Evolutionary conservation across 1,284 basidiomycete species (phyloP), one percentile per base, ranked within the genome.

Genomic region (Ceratobasidium sp.): DNA sequence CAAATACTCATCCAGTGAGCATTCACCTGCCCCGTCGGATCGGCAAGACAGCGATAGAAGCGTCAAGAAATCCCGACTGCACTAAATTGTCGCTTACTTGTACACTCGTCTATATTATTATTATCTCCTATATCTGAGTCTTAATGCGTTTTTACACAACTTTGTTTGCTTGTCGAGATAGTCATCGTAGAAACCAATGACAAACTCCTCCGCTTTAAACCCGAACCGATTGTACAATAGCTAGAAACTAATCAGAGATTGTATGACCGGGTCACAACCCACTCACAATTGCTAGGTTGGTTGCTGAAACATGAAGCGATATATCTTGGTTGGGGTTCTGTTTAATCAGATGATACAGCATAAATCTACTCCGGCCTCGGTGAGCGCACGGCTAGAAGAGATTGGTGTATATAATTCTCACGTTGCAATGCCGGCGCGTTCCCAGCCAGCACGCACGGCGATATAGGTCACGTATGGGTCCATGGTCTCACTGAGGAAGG

Each of bases 191-290:
- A 92, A 92, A 21, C 89, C 90, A 33, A 86, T 86, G 44, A 92
- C 84, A 75, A 92, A 92, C 77, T 90, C 89, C 79, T 92, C 91
- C 0, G 90, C 89, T 77, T 92, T 92, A 84, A 92, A 92, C 21
- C 91, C 91, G 76, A 92, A 92, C 66, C 86, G 86, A 75, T 92
- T 92, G 79, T 92, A 92, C 16, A 92, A 78, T 5, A 92, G 81
- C 91, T 92, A 72, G 36, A 44, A 33, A 42, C 51, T 42, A 38
- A 5, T 73, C 6, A 62, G 56, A 28, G 44, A 36, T 72, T 54
- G n/a, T 60, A 44, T 16, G 49, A 7, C 12, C 14, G 51, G 2
- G 33, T 46, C 56, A 25, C 12, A n/a, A 23, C n/a, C 38, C 14
- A 72, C 81, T 63, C 76, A 89, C 91, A 90, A 92, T 90, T 14